Conservation (phyloP, 257 asterid genomes). For the Marsdenia floribunda region DNA sequence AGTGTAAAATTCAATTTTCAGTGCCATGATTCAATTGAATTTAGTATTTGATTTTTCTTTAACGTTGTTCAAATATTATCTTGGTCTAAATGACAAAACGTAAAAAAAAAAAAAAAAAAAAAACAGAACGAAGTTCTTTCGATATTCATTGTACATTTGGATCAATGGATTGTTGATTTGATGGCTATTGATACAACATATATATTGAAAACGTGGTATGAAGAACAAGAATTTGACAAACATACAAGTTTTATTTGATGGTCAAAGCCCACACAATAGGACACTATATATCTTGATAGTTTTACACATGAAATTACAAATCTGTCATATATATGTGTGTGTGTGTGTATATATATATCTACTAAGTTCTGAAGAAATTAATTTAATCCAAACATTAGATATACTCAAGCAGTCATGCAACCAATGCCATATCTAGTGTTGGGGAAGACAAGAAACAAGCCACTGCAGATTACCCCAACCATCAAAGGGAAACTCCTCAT, state of each 20-base stretch:
- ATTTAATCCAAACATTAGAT: background rate
- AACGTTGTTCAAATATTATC: background rate
- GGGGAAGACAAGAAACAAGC: conserved; percentile 82
- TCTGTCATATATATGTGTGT: background rate
- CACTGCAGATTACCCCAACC: conserved; percentile 85
- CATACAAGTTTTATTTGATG: background rate
- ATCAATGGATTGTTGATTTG: no score
- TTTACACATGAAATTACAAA: background rate
- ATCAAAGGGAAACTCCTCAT: conserved; percentile 88
- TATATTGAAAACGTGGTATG: no score
- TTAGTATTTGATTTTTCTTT: background rate
- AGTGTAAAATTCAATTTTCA: background rate
- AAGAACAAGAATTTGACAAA: no score
- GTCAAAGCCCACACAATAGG: background rate
- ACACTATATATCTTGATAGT: background rate
- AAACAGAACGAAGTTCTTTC: no score
- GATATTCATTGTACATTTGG: no score
- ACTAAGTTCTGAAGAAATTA: background rate
- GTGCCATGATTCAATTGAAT: background rate
- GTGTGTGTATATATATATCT: no score
- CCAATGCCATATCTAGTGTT: conserved; percentile 82
- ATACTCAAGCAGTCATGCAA: conserved; percentile 48
- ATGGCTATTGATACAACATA: no score
- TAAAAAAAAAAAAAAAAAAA: no score
- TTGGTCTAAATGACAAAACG: no score